Conservation (phyloP, 805 yeast genomes). For the Ogataea trehalophila region DNA sequence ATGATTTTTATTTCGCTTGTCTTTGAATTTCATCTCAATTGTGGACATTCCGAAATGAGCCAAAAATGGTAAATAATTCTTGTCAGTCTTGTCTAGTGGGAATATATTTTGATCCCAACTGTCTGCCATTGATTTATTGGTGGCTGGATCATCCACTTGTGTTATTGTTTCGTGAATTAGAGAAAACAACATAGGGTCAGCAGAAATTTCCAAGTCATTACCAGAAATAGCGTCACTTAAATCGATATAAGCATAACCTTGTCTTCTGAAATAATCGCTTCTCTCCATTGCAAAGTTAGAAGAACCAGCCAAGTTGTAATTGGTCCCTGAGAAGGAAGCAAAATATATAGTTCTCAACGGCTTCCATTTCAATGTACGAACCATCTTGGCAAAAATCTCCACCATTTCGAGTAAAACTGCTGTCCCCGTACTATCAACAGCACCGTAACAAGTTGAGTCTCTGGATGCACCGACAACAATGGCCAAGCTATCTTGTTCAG, state of each 20-base stretch:
- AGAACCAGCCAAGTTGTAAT: constrained; percentile 81
- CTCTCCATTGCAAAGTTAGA: constrained; percentile 66
- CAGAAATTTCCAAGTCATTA: constrained; percentile 42
- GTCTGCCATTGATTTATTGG: constrained; percentile 19
- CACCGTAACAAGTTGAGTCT: constrained; percentile 68
- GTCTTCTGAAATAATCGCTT: constrained; percentile 47
- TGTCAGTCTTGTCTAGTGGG: constrained; percentile 31
- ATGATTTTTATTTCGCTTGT: constrained; percentile 22
- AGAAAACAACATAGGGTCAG: constrained; percentile 57
- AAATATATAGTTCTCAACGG: constrained; percentile 82
- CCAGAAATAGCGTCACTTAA: constrained; percentile 60
- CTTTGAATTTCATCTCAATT: constrained; percentile 48
- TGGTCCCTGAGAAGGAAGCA: constrained; percentile 77
- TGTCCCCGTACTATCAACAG: constrained; percentile 71
- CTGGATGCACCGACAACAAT: constrained; percentile 79
- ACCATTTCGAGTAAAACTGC: constrained; percentile 67
- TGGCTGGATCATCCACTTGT: constrained; percentile 22
- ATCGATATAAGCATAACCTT: constrained; percentile 70
- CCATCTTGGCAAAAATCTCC: constrained; percentile 60
- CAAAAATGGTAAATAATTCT: constrained; percentile 68
- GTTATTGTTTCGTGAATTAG: constrained; percentile 40
- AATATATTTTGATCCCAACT: constrained; percentile 19
- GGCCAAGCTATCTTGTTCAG: constrained; percentile 71
- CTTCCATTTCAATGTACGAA: constrained; percentile 64
- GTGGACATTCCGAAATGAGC: constrained; percentile 65